phyloP scores from a whole-genome alignment of 805 yeast species.

The Barnettozyma pratensis region DNA sequence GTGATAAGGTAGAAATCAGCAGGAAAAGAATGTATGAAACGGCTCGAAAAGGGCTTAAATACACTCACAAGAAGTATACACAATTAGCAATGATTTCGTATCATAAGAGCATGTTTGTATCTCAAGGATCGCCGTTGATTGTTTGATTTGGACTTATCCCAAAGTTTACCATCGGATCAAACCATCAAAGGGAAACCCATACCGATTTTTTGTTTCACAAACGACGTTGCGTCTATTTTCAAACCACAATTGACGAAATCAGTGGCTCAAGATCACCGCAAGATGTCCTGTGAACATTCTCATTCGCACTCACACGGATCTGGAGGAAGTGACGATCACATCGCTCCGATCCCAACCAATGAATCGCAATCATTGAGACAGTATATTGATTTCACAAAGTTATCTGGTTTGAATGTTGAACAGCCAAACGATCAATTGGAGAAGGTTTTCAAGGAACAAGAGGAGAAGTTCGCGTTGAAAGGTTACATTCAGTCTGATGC shows the following conservation, averaged over 20 bases:
- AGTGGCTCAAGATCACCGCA: background rate
- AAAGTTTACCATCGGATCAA: too few species aligned
- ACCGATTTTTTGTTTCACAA: too few species aligned
- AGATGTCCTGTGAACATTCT: slow-evolving; percentile 19
- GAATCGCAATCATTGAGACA: slow-evolving; percentile 61
- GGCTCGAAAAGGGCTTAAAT: too few species aligned
- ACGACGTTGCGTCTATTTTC: too few species aligned
- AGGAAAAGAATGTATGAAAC: too few species aligned
- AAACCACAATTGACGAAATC: background rate
- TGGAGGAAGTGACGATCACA: slow-evolving; percentile 23
- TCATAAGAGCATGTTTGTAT: too few species aligned
- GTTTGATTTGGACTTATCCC: too few species aligned
- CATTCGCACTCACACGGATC: slow-evolving; percentile 12
- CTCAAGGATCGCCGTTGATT: too few species aligned
- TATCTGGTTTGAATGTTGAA: slow-evolving; percentile 59
- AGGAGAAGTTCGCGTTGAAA: slow-evolving; percentile 44
- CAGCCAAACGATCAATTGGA: slow-evolving; percentile 43
- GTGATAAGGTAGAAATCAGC: too few species aligned
- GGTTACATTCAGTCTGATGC: slow-evolving; percentile 58
- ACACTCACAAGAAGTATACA: too few species aligned
- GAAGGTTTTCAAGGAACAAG: slow-evolving; percentile 44
- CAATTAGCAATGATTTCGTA: too few species aligned
- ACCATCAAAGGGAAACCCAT: too few species aligned
- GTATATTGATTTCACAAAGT: slow-evolving; percentile 53
- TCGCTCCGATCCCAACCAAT: slow-evolving; percentile 67